These are phyloP conservation scores for Pyrenophora seminiperda DNA, from an alignment of 2,329 filamentous ascomycete genomes.

Conservation along the genomic window DNA sequence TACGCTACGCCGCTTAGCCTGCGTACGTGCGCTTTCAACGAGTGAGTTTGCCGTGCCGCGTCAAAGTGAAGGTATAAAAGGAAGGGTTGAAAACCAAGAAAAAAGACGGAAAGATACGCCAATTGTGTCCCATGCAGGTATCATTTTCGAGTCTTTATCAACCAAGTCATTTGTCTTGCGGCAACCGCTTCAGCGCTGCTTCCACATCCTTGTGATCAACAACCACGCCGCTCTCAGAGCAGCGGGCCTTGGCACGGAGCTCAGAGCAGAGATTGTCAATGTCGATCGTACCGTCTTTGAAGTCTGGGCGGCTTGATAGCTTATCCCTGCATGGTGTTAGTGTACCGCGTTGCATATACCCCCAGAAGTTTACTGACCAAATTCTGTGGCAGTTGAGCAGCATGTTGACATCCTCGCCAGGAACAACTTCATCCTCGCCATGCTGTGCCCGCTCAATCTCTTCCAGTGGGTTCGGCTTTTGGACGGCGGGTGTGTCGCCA, in stretches of 20 bases:
- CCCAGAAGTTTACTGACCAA: constrained; percentile 68
- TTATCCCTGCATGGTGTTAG: constrained; percentile 73
- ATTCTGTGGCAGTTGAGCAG: constrained; percentile 88
- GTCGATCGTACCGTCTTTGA: constrained; percentile 89
- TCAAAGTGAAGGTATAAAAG: too few relatives aligned
- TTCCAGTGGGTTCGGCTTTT: constrained; percentile 70
- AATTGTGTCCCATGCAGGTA: constrained; percentile 4
- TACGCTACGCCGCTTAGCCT: too few relatives aligned
- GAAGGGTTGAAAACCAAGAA: too few relatives aligned
- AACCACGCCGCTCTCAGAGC: constrained; percentile 86
- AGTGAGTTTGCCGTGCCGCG: too few relatives aligned
- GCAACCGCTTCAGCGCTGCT: constrained; percentile 56
- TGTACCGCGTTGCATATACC: background rate
- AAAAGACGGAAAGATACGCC: background rate
- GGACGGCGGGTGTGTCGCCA: constrained; percentile 51
- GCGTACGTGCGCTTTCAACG: too few relatives aligned
- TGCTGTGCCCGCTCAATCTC: constrained; percentile 79
- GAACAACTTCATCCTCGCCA: constrained; percentile 68
- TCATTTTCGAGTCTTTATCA: background rate
- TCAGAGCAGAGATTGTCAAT: constrained; percentile 92
- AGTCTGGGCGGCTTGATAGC: constrained; percentile 82
- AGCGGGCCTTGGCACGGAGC: constrained; percentile 93
- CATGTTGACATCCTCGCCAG: constrained; percentile 63
- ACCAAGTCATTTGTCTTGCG: constrained; percentile 32
- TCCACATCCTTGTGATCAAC: constrained; percentile 90